Evolutionary conservation across 305 asterid species (phyloP).

Genomic region (Fraxinus sp.): DNA sequence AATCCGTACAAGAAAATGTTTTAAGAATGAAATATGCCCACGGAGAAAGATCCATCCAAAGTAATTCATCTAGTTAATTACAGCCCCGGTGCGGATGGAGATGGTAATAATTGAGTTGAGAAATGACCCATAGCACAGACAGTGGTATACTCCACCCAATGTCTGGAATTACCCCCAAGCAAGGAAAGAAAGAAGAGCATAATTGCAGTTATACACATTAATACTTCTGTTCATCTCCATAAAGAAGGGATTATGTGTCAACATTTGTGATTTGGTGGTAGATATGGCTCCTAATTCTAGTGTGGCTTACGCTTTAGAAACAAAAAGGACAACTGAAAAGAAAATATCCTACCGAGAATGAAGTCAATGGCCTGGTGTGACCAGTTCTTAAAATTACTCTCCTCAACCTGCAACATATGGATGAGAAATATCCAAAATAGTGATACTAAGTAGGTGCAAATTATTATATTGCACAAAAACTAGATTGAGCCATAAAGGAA

Average conservation of each 20-base stretch:
- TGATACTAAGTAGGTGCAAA: constrained; percentile 13
- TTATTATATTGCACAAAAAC: neutral
- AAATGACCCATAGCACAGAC: neutral
- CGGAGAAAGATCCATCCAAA: neutral
- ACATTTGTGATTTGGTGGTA: neutral
- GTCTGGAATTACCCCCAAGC: neutral
- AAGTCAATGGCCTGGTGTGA: constrained; percentile 94
- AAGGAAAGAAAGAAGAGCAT: neutral
- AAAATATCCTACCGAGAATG: constrained; percentile 60
- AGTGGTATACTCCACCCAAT: neutral
- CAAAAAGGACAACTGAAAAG: neutral
- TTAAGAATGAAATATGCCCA: neutral
- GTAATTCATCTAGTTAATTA: neutral
- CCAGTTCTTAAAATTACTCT: constrained; percentile 62
- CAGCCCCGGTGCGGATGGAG: neutral
- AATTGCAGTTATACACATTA: neutral
- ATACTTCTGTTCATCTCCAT: neutral
- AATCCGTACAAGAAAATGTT: neutral
- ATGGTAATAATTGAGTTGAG: neutral
- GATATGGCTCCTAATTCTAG: neutral
- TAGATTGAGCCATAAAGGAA: constrained; percentile 5
- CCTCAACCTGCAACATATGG: constrained; percentile 54
- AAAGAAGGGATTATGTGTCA: neutral
- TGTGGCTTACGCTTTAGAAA: neutral
- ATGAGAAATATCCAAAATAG: constrained; percentile 15